Evolutionary conservation across 176 grass and related monocot genomes (phyloP).

Genomic region (Miscanthus lutarioriparius): DNA sequence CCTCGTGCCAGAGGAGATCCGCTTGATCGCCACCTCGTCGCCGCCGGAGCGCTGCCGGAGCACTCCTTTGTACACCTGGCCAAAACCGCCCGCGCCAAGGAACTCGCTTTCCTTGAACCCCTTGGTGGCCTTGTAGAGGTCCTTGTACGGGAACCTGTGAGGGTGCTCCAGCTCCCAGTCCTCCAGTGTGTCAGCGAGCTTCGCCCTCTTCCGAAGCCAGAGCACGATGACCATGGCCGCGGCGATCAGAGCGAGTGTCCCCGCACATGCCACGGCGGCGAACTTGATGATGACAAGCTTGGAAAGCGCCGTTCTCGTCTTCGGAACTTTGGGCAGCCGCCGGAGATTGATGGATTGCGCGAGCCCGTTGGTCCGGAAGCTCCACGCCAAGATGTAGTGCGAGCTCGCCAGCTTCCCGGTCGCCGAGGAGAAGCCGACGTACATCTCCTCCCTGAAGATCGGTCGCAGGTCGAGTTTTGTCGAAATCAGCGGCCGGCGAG

Average conservation of each 20-base stretch:
- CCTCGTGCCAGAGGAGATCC: constrained; percentile 12
- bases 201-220: background rate
- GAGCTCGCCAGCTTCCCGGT: constrained; percentile 8
- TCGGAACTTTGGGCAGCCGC: background rate
- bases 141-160: constrained; percentile 13
- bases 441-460: background rate
- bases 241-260: background rate
- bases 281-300: background rate
- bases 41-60: background rate
- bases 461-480: background rate
- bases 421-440: background rate
- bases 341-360: background rate
- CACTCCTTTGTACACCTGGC: background rate
- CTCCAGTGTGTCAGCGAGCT: constrained; percentile 1
- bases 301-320: background rate
- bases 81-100: background rate
- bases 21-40: background rate
- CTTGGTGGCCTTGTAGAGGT: constrained; percentile 2
- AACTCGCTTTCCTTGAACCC: background rate
- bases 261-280: background rate
- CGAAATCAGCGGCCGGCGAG: constrained; percentile 4
- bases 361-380: background rate
- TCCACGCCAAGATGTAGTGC: constrained; percentile 8
- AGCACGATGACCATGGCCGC: background rate
- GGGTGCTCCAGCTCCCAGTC: constrained; percentile 19